A percentile compares a stretch with the other conserved stretches of the same genome.
Evolutionary conservation across 1,139 yeast species (phyloP).

Genomic region (Hanseniaspora gamundiae): DNA sequence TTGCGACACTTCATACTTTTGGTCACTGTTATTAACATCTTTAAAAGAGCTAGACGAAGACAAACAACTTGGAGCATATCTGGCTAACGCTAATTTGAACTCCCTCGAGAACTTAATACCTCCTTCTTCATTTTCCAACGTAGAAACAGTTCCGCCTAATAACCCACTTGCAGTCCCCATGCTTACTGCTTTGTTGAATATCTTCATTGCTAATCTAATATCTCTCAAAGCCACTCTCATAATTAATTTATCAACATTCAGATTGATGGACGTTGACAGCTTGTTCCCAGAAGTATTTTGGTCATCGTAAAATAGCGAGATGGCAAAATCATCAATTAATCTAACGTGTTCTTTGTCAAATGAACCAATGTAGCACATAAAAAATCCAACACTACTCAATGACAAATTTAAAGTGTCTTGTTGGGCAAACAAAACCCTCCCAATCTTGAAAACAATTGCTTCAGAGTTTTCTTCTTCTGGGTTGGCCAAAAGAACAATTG

Average conservation of each 20-base stretch:
- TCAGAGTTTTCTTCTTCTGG: slow-evolving; percentile 60
- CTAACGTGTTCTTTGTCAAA: slow-evolving; percentile 50
- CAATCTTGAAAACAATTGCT: slow-evolving; percentile 83
- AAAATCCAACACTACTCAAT: slow-evolving; percentile 77
- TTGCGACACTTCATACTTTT: slow-evolving; percentile 8
- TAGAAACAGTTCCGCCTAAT: slow-evolving; percentile 8
- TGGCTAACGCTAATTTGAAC: slow-evolving; percentile 43
- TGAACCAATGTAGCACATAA: slow-evolving; percentile 62
- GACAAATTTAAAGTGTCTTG: slow-evolving; percentile 54
- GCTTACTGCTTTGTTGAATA: slow-evolving; percentile 60
- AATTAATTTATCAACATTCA: slow-evolving; percentile 69
- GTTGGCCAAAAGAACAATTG: slow-evolving; percentile 70
- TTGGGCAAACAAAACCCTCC: slow-evolving; percentile 61
- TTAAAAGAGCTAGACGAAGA: slow-evolving; percentile 29
- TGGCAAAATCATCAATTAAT: slow-evolving; percentile 79
- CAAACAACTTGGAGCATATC: slow-evolving; percentile 55
- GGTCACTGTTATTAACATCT: slow-evolving; percentile 8
- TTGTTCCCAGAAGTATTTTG: slow-evolving; percentile 50
- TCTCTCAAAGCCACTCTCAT: slow-evolving; percentile 79
- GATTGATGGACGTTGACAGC: slow-evolving; percentile 50
- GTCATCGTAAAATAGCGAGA: slow-evolving; percentile 62
- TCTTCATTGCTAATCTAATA: slow-evolving; percentile 63
- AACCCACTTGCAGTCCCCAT: slow-evolving; percentile 25
- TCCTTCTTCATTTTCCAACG: slow-evolving; percentile 19
- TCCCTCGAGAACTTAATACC: slow-evolving; percentile 43